These are phyloP conservation scores for Hymenoscyphus albidus DNA, from an alignment of 2,329 filamentous ascomycete species.

Conservation along the genomic window DNA sequence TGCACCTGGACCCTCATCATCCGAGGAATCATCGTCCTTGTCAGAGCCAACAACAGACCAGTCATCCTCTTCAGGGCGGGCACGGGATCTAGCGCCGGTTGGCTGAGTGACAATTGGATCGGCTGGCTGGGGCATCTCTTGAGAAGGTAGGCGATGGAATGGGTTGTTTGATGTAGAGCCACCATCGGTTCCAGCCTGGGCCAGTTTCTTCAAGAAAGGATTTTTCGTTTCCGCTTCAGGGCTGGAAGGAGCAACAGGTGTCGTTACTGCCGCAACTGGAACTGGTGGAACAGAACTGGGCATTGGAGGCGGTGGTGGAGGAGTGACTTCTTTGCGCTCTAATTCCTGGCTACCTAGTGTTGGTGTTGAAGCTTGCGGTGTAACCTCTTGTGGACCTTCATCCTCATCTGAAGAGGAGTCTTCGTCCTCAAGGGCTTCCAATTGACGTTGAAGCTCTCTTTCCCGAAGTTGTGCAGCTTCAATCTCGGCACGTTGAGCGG, in stretches of 20 bases:
- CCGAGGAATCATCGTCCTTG: slow-evolving; percentile 66
- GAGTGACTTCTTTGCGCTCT: slow-evolving; percentile 49
- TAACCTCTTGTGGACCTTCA: slow-evolving; percentile 69
- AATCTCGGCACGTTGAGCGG: slow-evolving; percentile 82
- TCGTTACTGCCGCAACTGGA: slow-evolving; percentile 31
- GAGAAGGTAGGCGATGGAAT: slow-evolving; percentile 80
- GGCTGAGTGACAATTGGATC: slow-evolving; percentile 42
- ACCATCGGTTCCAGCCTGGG: slow-evolving; percentile 53
- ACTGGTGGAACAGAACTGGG: slow-evolving; percentile 50
- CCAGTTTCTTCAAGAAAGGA: slow-evolving; percentile 89
- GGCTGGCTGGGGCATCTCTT: slow-evolving; percentile 46
- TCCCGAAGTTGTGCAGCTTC: slow-evolving; percentile 89
- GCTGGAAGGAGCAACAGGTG: slow-evolving; percentile 35
- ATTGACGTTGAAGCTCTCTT: slow-evolving; percentile 80
- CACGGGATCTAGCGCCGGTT: slow-evolving; percentile 46
- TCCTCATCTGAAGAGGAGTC: slow-evolving; percentile 63
- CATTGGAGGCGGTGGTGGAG: slow-evolving; percentile 51
- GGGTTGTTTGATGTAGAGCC: slow-evolving; percentile 70
- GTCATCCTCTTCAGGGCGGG: slow-evolving; percentile 65
- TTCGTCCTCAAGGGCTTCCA: slow-evolving; percentile 69
- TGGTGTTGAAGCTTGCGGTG: slow-evolving; percentile 57
- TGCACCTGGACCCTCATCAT: slow-evolving; percentile 75
- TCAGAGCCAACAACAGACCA: slow-evolving; percentile 80
- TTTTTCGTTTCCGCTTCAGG: slow-evolving; percentile 72
- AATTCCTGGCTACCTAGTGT: slow-evolving; percentile 52